Base-by-base conservation (phyloP, 1,139 yeast species). In the Pichia sp. region DNA sequence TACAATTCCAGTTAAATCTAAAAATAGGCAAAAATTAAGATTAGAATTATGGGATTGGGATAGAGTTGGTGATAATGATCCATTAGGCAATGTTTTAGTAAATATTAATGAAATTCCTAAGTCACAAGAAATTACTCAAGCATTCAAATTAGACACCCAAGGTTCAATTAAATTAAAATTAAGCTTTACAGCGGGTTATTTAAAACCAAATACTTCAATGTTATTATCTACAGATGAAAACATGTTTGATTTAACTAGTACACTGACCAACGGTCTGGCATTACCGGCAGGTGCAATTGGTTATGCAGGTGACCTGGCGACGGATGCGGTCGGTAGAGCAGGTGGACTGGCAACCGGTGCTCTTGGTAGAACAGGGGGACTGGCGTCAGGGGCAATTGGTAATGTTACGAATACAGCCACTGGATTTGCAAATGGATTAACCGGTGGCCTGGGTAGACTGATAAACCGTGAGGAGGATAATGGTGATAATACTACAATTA, bases 21-120 rank as follows among this genome's bases (percentile, higher is more conserved):
- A 87, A 62, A 67, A 79, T 1, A 74, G 84, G 60, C 70, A 74
- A 41, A 55, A 67, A 25, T 58, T 82, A 28, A 51, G 64, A 37
- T 55, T 81, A 35, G 74, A 73, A 44, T 76, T 81, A 12, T 77
- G 66, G 56, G 94, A 84, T 62, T 84, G 92, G 92, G 92, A 84
- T 63, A 71, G 80, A 57, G 75, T 87, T 28, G 89, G 85, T 51
- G 75, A 72, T 42, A 79, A 81, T 59, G 83, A 78, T 55, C 62
- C 73, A 33, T 64, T 84, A 45, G 89, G 90, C 39, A 54, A 63
- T 35, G 74, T 74, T 2, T 55, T 54, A 5, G 52, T 83, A 38
- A 82, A 80, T 53, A 63, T 81, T 30, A 65, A 77, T 1, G 55
- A 67, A 2, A 55, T 82, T 33, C 70, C 69, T 24, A 76, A 81